These are phyloP conservation scores for Penicillium sp. DNA, from an alignment of 2,329 filamentous ascomycete genomes.

Conservation along the genomic window DNA sequence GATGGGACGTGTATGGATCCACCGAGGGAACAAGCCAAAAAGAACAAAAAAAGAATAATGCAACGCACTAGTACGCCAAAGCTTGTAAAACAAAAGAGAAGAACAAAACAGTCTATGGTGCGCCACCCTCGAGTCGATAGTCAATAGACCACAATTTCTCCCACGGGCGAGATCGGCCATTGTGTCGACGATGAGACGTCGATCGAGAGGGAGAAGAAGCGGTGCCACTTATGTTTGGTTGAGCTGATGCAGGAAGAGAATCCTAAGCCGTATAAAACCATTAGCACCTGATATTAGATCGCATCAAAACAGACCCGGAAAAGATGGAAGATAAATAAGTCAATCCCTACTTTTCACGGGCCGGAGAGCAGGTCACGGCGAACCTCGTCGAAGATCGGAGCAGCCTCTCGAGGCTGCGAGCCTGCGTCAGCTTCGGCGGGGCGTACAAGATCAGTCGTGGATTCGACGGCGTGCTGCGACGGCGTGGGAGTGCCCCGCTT, in stretches of 20 bases:
- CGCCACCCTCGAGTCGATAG: slow-evolving; percentile 36
- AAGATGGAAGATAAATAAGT: slow-evolving; percentile 15
- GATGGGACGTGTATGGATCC: neutral
- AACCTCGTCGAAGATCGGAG: slow-evolving; percentile 47
- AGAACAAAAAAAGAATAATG: neutral
- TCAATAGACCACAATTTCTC: slow-evolving; percentile 46
- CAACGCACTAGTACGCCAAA: neutral
- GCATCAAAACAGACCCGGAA: slow-evolving; percentile 18
- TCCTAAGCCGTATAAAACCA: neutral
- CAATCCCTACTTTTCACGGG: slow-evolving; percentile 36
- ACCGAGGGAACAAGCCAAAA: neutral
- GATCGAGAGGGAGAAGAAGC: slow-evolving; percentile 27
- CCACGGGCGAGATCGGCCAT: slow-evolving; percentile 35
- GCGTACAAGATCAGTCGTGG: slow-evolving; percentile 35
- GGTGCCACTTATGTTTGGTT: neutral
- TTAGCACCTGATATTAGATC: neutral
- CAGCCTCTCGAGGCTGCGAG: slow-evolving; percentile 38
- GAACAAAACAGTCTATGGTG: slow-evolving; percentile 8
- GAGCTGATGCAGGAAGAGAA: neutral
- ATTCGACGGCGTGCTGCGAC: slow-evolving; percentile 33
- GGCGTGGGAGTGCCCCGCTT: slow-evolving; percentile 60
- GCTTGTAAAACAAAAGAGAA: no score
- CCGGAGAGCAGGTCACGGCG: slow-evolving; percentile 47
- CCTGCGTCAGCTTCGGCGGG: slow-evolving; percentile 36
- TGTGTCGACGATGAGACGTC: slow-evolving; percentile 23